Conservation (phyloP, 805 yeast species). For the Saturnispora dispora region DNA sequence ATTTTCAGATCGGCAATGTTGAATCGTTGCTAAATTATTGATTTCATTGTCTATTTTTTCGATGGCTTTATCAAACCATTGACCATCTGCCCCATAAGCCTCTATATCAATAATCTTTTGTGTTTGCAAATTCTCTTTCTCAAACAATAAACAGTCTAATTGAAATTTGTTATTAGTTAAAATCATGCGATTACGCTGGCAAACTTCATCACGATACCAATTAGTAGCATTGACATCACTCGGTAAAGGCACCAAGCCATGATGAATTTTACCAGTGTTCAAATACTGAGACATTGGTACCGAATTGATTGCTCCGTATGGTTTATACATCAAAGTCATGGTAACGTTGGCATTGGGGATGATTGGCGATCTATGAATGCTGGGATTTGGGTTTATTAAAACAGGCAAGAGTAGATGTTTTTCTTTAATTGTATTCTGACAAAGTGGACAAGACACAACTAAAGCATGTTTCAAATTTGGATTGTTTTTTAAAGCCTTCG, state of each 20-base stretch:
- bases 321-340: conserved; percentile 56
- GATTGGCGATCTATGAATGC: conserved; percentile 45
- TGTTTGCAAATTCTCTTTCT: conserved; percentile 42
- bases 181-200: conserved; percentile 69
- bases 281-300: conserved; percentile 23
- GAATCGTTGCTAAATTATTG: conserved; percentile 26
- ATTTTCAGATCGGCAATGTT: conserved; percentile 2
- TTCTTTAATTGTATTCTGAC: conserved; percentile 48
- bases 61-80: conserved; percentile 46
- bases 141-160: conserved; percentile 46
- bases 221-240: conserved; percentile 12
- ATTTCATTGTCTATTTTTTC: conserved; percentile 43
- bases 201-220: conserved; percentile 58
- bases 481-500: conserved; percentile 4
- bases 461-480: conserved; percentile 26
- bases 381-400: conserved; percentile 32
- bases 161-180: conserved; percentile 53
- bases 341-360: conserved; percentile 44
- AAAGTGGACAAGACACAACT: conserved; percentile 55
- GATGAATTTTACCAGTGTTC: conserved; percentile 39
- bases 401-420: conserved; percentile 61
- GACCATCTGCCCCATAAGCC: conserved; percentile 52
- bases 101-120: conserved; percentile 50
- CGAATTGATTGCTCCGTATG: conserved; percentile 24
- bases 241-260: conserved; percentile 28